These are phyloP conservation scores for Theileria annulata DNA, from an alignment of 169 alveolate genomes.

Conservation along the genomic window DNA sequence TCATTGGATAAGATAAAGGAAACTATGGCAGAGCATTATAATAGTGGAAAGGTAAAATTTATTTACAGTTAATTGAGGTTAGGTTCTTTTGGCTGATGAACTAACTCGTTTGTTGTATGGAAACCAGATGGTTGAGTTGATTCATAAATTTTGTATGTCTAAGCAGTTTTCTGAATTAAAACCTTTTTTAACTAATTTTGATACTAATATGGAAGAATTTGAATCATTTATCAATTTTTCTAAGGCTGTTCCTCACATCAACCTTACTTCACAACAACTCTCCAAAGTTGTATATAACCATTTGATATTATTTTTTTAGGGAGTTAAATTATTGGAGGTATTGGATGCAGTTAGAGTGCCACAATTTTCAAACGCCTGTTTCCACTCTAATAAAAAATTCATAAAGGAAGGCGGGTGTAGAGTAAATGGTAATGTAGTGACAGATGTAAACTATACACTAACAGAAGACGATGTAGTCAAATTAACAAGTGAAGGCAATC, in stretches of 20 bases:
- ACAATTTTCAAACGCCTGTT: constrained; percentile 22
- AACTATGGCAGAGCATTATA: constrained; percentile 27
- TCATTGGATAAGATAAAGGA: constrained; percentile 30
- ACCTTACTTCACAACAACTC: constrained; percentile 17
- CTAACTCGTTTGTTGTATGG: constrained; percentile 47
- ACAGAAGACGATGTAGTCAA: constrained; percentile 33
- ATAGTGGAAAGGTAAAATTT: constrained; percentile 35
- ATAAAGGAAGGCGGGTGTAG: constrained; percentile 61
- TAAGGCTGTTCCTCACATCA: constrained; percentile 26
- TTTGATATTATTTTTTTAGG: constrained; percentile 3
- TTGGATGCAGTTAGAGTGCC: constrained; percentile 51
- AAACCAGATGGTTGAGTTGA: constrained; percentile 32
- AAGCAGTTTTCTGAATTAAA: constrained; percentile 3
- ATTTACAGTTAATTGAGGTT: background rate
- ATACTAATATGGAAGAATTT: constrained; percentile 16
- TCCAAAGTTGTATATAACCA: background rate
- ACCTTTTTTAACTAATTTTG: background rate
- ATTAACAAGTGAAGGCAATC: constrained; percentile 24
- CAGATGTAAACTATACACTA: constrained; percentile 3
- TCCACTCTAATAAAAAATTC: constrained; percentile 49
- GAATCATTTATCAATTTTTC: constrained; percentile 23
- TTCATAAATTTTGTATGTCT: constrained; percentile 48
- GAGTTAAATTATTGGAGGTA: constrained; percentile 34
- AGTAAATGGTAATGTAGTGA: constrained; percentile 43
- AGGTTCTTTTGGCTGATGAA: constrained; percentile 62